These are phyloP conservation scores for Westerdykella aurantiaca DNA, from an alignment of 2,329 filamentous ascomycete species.

Conservation along the genomic window DNA sequence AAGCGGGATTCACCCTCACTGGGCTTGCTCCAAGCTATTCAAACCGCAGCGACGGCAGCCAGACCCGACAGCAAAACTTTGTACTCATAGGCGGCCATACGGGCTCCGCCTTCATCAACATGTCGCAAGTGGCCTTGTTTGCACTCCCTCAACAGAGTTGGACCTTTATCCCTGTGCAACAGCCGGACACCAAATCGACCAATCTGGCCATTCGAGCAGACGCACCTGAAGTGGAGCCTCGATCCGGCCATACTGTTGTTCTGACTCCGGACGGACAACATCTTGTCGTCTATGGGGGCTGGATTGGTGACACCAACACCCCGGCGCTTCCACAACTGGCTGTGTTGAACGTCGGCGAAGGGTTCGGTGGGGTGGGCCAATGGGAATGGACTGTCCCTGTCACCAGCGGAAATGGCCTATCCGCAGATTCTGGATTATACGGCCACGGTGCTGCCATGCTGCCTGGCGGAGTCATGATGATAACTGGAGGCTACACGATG, in stretches of 20 bases:
- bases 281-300: conserved; percentile 81
- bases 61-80: conserved; percentile 70
- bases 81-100: conserved; percentile 85
- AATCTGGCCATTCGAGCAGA: conserved; percentile 52
- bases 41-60: conserved; percentile 55
- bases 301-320: conserved; percentile 75
- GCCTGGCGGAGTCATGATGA: conserved; percentile 56
- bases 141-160: conserved; percentile 80
- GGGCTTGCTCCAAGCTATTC: conserved; percentile 64
- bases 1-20: conserved; percentile 83
- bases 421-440: conserved; percentile 48
- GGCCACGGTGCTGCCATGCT: conserved; percentile 59
- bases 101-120: conserved; percentile 78
- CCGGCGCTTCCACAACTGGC: conserved; percentile 78
- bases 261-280: conserved; percentile 70
- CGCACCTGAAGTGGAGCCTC: conserved; percentile 58
- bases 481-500: conserved; percentile 55
- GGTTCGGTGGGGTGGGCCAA: conserved; percentile 56
- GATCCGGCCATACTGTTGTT: conserved; percentile 84
- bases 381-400: conserved; percentile 67
- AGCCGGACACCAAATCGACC: conserved; percentile 42
- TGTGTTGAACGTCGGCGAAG: conserved; percentile 67
- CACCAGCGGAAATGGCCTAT: conserved; percentile 40
- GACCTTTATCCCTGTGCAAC: conserved; percentile 68
- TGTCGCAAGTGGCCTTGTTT: conserved; percentile 84